Conservation (phyloP, 2,329 filamentous ascomycete species). For the Diaporthe sp. region DNA sequence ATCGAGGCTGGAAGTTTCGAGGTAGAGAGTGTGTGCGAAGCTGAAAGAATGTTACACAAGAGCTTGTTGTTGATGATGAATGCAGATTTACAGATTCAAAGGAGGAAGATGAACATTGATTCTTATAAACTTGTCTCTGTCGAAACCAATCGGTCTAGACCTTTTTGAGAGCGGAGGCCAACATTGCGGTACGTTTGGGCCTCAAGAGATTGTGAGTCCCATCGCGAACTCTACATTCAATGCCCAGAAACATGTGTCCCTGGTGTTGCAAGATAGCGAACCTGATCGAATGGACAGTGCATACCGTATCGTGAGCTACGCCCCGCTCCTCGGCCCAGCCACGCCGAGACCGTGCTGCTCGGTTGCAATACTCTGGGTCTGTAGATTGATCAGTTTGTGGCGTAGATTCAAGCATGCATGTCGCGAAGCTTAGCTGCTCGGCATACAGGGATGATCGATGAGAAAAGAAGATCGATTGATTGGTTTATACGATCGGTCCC, state of each 20-base stretch:
- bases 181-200: not conserved
- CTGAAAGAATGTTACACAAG: not conserved
- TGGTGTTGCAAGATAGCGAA: no score
- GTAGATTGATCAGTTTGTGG: not conserved
- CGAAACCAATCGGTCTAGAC: not conserved
- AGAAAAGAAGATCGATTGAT: not conserved
- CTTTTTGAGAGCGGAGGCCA: not conserved
- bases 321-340: not conserved
- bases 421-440: not conserved
- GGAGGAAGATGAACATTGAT: not conserved
- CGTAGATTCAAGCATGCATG: not conserved
- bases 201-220: not conserved
- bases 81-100: not conserved
- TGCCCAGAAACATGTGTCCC: not conserved
- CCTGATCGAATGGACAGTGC: not conserved
- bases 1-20: not conserved
- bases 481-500: not conserved
- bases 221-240: no score
- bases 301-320: not conserved
- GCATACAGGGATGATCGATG: not conserved
- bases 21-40: no score
- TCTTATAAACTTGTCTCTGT: not conserved
- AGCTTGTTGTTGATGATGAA: not conserved
- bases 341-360: not conserved
- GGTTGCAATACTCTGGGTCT: not conserved